A percentile compares a stretch with the other conserved stretches of the same genome.
Conservation (phyloP, 2,329 filamentous ascomycete species). For the Talaromyces sp. region DNA sequence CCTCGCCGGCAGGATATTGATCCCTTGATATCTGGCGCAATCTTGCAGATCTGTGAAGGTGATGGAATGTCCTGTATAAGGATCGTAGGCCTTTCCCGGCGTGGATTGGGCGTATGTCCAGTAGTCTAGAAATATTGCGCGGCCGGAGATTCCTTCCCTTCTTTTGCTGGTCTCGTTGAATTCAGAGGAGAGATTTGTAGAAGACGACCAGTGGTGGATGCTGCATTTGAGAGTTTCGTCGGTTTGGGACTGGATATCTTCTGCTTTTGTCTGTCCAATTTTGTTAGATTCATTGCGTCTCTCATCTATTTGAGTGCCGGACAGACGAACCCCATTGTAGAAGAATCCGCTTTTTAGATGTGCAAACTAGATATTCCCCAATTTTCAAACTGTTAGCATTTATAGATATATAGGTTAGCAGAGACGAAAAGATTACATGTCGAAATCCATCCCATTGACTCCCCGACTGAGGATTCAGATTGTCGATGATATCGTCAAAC, state of each 20-base stretch:
- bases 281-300: too few relatives aligned
- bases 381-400: too few relatives aligned
- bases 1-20: slow-evolving; percentile 54
- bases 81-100: slow-evolving; percentile 45
- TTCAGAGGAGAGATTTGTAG: too few relatives aligned
- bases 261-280: slow-evolving; percentile 29
- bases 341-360: slow-evolving; percentile 35
- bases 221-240: slow-evolving; percentile 34
- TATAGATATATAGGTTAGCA: too few relatives aligned
- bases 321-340: slow-evolving; percentile 34
- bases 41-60: slow-evolving; percentile 51
- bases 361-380: slow-evolving; percentile 29
- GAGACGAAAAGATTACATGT: slow-evolving; percentile 31
- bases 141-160: slow-evolving; percentile 35
- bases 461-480: slow-evolving; percentile 45
- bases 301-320: too few relatives aligned
- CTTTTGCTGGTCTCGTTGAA: too few relatives aligned
- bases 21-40: slow-evolving; percentile 55
- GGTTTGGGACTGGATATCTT: slow-evolving; percentile 30
- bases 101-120: slow-evolving; percentile 46
- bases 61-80: slow-evolving; percentile 52
- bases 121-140: slow-evolving; percentile 42
- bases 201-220: slow-evolving; percentile 39
- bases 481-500: slow-evolving; percentile 42
- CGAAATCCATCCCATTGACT: slow-evolving; percentile 50